Base-by-base conservation (phyloP, 108 stramenopile species). In the Cyclotella atomus region DNA sequence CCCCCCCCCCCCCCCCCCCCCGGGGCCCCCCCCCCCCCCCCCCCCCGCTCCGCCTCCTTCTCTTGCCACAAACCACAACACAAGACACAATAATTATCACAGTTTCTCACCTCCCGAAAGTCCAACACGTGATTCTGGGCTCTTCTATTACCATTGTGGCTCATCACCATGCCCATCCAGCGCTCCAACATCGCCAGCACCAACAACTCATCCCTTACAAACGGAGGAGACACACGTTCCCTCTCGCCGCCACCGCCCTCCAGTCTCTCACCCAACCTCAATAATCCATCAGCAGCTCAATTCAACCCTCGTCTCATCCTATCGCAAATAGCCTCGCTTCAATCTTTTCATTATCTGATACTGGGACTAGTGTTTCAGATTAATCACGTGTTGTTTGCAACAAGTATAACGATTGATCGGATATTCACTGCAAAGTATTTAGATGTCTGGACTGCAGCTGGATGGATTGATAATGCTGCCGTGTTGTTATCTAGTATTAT, bases 301-400 rank as follows among this genome's bases (percentile, higher is more conserved):
- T 85, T 85, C 70, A 85, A 85, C 44, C 85, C 85, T 24, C 62
- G 70, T 19, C 77, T 85, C 10, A 85, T 85, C 10, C 63, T 84
- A 30, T 77, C 84, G 16, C 92, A 93, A 65, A 93, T 93, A 32
- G 75, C 88, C 17, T 75, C 87, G 12, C 76, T 93, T 41, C 93
- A 94, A 68, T 91, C 88, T 41, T 88, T 88, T 44, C 93, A 94
- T 30, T 94, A 94, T 73, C 29, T 91, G 1, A 45, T 88, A 19
- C 86, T 91, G 14, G 88, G 84, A 5, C 35, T 90, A 34, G 65
- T 85, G 21, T 84, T 94, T 46, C 87, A 91, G 68, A 64, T 89
- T 53, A 94, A 94, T 66, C 73, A 86, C 32, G 61, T 91, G 0
- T 38, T 94, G 12, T 91, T 81, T 64, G 87, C 79, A 1, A 87